Evolutionary conservation across 257 asterid genomes (phyloP).

Genomic region (Eustoma russellianum): DNA sequence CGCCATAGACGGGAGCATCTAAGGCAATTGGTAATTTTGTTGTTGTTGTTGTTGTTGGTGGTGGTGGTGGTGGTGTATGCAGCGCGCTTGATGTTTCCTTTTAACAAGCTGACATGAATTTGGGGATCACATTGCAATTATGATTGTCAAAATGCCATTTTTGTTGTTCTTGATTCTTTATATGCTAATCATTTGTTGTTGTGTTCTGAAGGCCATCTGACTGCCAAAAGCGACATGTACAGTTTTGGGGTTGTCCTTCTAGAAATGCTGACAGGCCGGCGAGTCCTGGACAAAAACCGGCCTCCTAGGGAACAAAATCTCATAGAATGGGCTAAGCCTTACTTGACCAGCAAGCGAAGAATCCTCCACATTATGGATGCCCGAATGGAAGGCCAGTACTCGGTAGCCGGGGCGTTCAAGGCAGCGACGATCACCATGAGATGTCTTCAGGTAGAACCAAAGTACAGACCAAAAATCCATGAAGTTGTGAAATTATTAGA

Average conservation of each 20-base stretch:
- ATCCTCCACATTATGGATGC: conserved; percentile 28
- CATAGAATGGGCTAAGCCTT: conserved; percentile 38
- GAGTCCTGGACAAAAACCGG: conserved; percentile 33
- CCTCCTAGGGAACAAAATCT: conserved; percentile 36
- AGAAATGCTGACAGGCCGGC: conserved; percentile 37
- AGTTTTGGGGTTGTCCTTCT: conserved; percentile 44
- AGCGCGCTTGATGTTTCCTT: no score
- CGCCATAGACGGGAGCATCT: no score
- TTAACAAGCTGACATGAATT: no score
- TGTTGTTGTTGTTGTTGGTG: no score
- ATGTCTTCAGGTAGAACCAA: conserved; percentile 29
- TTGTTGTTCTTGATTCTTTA: neutral
- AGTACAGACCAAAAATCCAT: conserved; percentile 26
- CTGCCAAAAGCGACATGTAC: conserved; percentile 34
- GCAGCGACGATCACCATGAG: conserved; percentile 28
- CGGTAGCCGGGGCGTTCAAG: conserved; percentile 21
- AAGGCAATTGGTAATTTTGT: no score
- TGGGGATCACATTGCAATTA: no score
- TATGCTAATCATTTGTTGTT: conserved; percentile 9
- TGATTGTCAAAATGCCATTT: neutral
- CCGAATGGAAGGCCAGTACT: conserved; percentile 38
- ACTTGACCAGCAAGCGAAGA: conserved; percentile 29
- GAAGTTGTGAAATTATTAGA: conserved; percentile 33
- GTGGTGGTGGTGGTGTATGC: no score
- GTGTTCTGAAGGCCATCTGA: conserved; percentile 28